Base-by-base conservation (phyloP, 2,329 filamentous ascomycete genomes). In the Colletotrichum spaethianum region DNA sequence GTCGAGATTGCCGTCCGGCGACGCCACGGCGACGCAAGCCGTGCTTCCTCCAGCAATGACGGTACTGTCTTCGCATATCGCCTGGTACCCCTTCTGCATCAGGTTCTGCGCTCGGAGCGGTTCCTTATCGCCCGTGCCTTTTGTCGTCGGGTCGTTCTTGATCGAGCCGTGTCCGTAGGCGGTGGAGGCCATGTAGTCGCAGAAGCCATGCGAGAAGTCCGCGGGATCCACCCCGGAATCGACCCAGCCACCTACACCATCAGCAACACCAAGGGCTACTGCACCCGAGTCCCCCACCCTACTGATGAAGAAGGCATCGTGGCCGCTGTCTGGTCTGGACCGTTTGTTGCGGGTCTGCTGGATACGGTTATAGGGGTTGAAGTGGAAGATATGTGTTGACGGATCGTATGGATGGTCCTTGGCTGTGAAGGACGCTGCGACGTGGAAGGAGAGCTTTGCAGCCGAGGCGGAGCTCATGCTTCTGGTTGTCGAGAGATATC, bases 281-380 rank as follows among this genome's bases (percentile, higher is more conserved):
- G 91, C 87, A 46, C 91, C 88, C 1, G 88, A 89, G 74, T 91
- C 89, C 63, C 93, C 94, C n/a, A 98, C 86, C 31, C 92, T 90
- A 79, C 93, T 90, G 77, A 96, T 93, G 83, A 99, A 99, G 85
- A 98, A 98, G 70, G 96, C 94, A 87, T 99, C 96, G 83, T 99
- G 95, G 20, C 96, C 96, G 62, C 93, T 96, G 70, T 91, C 92
- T 61, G 93, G 93, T 31, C 93, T 90, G 74, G 85, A 87, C 75
- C 85, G 86, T 79, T 90, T 90, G 78, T 88, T 86, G 40, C 79
- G 80, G 62, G 86, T 86, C 72, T 85, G 86, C 73, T 87, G 88
- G 75, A 88, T 90, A 62, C 86, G 86, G 77, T 90, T 86, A 81
- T 90, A 86, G 1, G 90, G 90, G 74, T 92, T 91, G 84, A 94